phyloP scores from a whole-genome alignment of 257 asterid species.

The Mitragyna speciosa region DNA sequence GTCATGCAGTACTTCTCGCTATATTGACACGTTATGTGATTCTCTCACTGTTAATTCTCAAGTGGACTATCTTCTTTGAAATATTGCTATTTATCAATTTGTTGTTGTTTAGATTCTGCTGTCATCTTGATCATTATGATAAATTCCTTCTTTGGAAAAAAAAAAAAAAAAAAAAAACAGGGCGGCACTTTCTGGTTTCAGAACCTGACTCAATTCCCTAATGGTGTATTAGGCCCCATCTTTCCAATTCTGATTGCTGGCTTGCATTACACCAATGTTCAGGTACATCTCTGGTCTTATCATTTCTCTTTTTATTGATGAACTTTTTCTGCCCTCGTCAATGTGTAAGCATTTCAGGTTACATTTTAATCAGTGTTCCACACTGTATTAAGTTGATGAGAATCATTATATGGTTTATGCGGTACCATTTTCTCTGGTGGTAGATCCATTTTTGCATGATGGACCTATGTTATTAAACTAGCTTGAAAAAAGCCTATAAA shows the following conservation, averaged over 20 bases:
- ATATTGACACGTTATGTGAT: not conserved
- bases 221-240: slow-evolving; percentile 69
- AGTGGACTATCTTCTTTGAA: not conserved
- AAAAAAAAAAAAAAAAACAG: slow-evolving; percentile 42
- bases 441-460: slow-evolving; percentile 1
- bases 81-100: not conserved
- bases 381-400: too few relatives aligned
- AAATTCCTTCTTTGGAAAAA: slow-evolving; percentile 19
- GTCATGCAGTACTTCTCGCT: slow-evolving; percentile 26
- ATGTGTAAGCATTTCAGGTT: not conserved
- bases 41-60: not conserved
- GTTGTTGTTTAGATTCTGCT: slow-evolving; percentile 1
- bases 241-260: slow-evolving; percentile 71
- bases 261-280: slow-evolving; percentile 67
- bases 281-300: slow-evolving; percentile 43
- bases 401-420: too few relatives aligned
- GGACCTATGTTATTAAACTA: not conserved
- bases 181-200: slow-evolving; percentile 93
- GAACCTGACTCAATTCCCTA: slow-evolving; percentile 74
- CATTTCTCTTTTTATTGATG: not conserved
- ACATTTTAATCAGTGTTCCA: too few relatives aligned
- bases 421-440: not conserved
- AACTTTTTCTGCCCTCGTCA: not conserved
- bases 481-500: not conserved
- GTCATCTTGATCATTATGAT: not conserved